These are phyloP conservation scores for Fraxinus paxiana DNA, from an alignment of 305 asterid species.

Conservation along the genomic window DNA sequence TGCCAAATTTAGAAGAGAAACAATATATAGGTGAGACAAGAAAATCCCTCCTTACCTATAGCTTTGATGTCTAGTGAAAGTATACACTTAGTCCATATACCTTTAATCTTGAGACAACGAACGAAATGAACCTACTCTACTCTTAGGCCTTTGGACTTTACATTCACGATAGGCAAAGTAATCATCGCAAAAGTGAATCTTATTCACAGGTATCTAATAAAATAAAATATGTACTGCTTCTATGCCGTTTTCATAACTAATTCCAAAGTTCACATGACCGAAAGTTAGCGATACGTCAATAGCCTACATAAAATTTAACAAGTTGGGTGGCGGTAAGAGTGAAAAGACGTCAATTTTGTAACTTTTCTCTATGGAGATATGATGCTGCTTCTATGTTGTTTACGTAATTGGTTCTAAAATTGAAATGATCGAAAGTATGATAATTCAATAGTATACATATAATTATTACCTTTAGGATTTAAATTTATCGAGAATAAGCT, in stretches of 20 bases:
- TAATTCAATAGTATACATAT: background rate
- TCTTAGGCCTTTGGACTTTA: background rate
- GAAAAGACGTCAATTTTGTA: constrained; percentile 27
- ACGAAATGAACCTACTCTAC: background rate
- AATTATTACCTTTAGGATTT: background rate
- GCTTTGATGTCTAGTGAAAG: background rate
- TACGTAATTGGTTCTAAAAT: background rate
- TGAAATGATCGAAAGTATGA: background rate
- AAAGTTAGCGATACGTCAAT: background rate
- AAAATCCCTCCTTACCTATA: background rate
- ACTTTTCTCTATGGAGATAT: constrained; percentile 18
- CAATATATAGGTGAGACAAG: background rate
- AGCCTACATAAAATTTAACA: background rate
- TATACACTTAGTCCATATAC: background rate
- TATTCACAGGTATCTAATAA: background rate
- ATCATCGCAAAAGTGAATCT: background rate
- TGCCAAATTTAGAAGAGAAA: background rate
- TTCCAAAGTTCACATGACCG: background rate
- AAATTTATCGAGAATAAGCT: background rate
- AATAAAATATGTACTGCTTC: background rate
- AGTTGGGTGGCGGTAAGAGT: constrained; percentile 24
- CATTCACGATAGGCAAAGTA: background rate
- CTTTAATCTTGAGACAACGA: background rate
- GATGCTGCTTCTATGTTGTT: background rate
- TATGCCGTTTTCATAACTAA: background rate